Conservation (phyloP, 2,329 filamentous ascomycete genomes). For the Fusarium sp. region DNA sequence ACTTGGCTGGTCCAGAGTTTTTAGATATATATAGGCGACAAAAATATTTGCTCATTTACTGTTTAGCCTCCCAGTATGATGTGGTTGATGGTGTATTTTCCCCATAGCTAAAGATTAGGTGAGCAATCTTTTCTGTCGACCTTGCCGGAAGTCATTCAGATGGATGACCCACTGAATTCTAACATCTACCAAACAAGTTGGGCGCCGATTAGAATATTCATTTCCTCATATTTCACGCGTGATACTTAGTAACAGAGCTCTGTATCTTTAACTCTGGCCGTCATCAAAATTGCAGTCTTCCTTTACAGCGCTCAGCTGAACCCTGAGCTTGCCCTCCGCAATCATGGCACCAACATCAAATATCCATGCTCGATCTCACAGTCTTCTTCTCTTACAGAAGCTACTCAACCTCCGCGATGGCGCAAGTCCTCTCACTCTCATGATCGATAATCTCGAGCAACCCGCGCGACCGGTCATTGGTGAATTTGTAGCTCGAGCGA, state of each 20-base stretch:
- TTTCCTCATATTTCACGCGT: background rate
- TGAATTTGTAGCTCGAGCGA: slow-evolving; percentile 81
- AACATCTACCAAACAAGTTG: slow-evolving; percentile 27
- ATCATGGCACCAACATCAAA: slow-evolving; percentile 67
- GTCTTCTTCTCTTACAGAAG: slow-evolving; percentile 84
- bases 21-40: background rate
- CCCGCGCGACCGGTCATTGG: slow-evolving; percentile 74
- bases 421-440: slow-evolving; percentile 85
- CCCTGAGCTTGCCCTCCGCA: background rate
- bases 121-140: background rate
- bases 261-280: too few relatives aligned
- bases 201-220: slow-evolving; percentile 6
- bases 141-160: background rate
- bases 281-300: too few relatives aligned
- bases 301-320: background rate
- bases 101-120: background rate
- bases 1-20: background rate
- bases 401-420: slow-evolving; percentile 81
- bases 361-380: slow-evolving; percentile 82
- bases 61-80: background rate
- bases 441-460: slow-evolving; percentile 89
- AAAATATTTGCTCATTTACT: background rate
- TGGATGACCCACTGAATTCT: slow-evolving; percentile 37
- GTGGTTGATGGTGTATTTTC: background rate
- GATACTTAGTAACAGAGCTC: background rate